Percentiles rank a stretch among this genome's conserved stretches.
phyloP scores from a whole-genome alignment of 139 green algal species.

The Dunaliella sp. region DNA sequence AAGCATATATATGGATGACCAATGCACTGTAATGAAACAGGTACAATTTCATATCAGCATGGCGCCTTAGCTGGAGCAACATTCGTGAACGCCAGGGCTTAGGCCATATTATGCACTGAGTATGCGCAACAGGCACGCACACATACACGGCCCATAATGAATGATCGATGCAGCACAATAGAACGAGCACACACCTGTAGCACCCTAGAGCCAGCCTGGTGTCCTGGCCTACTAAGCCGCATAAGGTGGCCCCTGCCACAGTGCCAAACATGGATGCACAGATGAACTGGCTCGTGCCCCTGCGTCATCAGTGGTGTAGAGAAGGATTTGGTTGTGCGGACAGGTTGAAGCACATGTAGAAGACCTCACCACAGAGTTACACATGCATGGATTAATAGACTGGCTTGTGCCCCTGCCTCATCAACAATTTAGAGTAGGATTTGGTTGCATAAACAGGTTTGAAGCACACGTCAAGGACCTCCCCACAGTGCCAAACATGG shows the following conservation, averaged over 20 bases:
- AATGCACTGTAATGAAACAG: too few species aligned
- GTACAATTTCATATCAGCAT: too few species aligned
- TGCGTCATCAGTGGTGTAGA: background rate
- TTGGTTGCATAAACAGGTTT: background rate
- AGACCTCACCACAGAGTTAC: slow-evolving; percentile 45
- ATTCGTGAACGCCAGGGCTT: too few species aligned
- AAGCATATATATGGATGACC: too few species aligned
- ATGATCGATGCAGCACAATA: too few species aligned
- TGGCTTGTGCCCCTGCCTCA: slow-evolving; percentile 60
- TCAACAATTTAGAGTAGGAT: background rate
- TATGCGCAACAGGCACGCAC: background rate
- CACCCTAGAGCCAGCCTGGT: slow-evolving; percentile 16
- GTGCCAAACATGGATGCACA: slow-evolving; percentile 65
- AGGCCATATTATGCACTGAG: too few species aligned
- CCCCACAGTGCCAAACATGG: slow-evolving; percentile 55
- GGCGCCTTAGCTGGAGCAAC: too few species aligned
- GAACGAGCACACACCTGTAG: slow-evolving; percentile 23
- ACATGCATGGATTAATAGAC: slow-evolving; percentile 65
- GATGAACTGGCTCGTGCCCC: slow-evolving; percentile 72
- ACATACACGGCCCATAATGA: too few species aligned
- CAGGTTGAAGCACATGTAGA: slow-evolving; percentile 13
- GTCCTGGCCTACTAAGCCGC: slow-evolving; percentile 42
- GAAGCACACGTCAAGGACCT: slow-evolving; percentile 19
- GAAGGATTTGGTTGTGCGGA: background rate
- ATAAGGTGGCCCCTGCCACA: slow-evolving; percentile 20